Evolutionary conservation across 2,329 filamentous ascomycete genomes (phyloP).

Genomic region (Alternaria triticimaculans): DNA sequence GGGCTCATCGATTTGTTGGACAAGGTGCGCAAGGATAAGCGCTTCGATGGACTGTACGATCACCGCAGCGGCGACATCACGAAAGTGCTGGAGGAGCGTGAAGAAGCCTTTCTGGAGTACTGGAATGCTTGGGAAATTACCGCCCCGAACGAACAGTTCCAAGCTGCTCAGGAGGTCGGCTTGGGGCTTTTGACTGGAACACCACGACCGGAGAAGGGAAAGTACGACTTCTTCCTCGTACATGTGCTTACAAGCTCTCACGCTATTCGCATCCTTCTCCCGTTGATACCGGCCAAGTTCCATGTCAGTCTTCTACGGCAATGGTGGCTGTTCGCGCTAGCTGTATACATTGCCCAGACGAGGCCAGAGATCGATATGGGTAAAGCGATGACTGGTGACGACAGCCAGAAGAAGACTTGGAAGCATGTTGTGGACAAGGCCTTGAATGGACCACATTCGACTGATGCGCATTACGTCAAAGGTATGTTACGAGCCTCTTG

Average conservation of each 20-base stretch:
- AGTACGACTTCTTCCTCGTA: slow-evolving; percentile 83
- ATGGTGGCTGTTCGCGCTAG: slow-evolving; percentile 87
- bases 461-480: slow-evolving; percentile 87
- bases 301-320: slow-evolving; percentile 78
- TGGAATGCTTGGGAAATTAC: slow-evolving; percentile 83
- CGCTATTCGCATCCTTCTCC: slow-evolving; percentile 84
- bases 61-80: slow-evolving; percentile 69
- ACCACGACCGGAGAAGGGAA: slow-evolving; percentile 43
- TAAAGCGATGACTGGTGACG: slow-evolving; percentile 61
- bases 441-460: slow-evolving; percentile 69
- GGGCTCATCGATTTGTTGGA: slow-evolving; percentile 74
- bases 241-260: slow-evolving; percentile 82
- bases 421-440: slow-evolving; percentile 75
- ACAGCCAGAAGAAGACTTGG: slow-evolving; percentile 75
- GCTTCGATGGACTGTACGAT: slow-evolving; percentile 71
- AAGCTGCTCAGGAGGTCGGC: slow-evolving; percentile 67
- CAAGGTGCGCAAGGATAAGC: slow-evolving; percentile 71
- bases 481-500: slow-evolving; percentile 53
- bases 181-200: slow-evolving; percentile 66
- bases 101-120: slow-evolving; percentile 78
- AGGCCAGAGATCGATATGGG: slow-evolving; percentile 75
- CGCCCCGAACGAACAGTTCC: slow-evolving; percentile 76
- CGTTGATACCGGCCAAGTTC: slow-evolving; percentile 73
- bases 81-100: slow-evolving; percentile 70
- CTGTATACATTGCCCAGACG: slow-evolving; percentile 76